Evolutionary conservation across 1,284 basidiomycete genomes (phyloP).

Genomic region (Exobasidium rhododendri): DNA sequence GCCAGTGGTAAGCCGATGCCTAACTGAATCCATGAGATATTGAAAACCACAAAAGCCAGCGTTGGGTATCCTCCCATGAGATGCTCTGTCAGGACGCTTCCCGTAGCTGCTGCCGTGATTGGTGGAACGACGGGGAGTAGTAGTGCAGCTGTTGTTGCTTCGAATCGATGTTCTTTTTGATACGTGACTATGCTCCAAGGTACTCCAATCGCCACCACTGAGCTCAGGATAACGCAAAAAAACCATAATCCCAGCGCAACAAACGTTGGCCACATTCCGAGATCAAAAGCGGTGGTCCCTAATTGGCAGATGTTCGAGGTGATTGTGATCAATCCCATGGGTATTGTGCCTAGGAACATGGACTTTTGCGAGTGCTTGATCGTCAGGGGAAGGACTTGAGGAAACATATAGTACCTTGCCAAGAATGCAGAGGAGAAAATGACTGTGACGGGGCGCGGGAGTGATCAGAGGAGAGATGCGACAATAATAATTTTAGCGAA

Average conservation of each 20-base stretch:
- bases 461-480: neutral
- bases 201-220: slow-evolving; percentile 31
- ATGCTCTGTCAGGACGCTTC: slow-evolving; percentile 30
- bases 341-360: slow-evolving; percentile 38
- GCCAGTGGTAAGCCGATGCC: slow-evolving; percentile 43
- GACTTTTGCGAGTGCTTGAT: slow-evolving; percentile 44
- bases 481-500: neutral
- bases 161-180: slow-evolving; percentile 36
- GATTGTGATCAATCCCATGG: slow-evolving; percentile 44
- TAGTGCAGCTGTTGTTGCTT: slow-evolving; percentile 36
- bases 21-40: slow-evolving; percentile 32
- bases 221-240: slow-evolving; percentile 21
- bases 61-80: slow-evolving; percentile 25
- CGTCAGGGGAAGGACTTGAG: slow-evolving; percentile 39
- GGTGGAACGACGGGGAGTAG: slow-evolving; percentile 43
- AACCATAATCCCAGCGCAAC: slow-evolving; percentile 38
- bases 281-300: slow-evolving; percentile 29
- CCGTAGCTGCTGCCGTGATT: slow-evolving; percentile 40
- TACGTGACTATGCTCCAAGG: slow-evolving; percentile 45
- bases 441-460: slow-evolving; percentile 14
- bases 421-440: slow-evolving; percentile 32
- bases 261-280: slow-evolving; percentile 28
- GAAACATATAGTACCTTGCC: slow-evolving; percentile 37
- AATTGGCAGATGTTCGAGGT: slow-evolving; percentile 34
- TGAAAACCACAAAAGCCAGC: slow-evolving; percentile 38